phyloP scores from a whole-genome alignment of 306 rosid species.

The Corylus heterophylla region DNA sequence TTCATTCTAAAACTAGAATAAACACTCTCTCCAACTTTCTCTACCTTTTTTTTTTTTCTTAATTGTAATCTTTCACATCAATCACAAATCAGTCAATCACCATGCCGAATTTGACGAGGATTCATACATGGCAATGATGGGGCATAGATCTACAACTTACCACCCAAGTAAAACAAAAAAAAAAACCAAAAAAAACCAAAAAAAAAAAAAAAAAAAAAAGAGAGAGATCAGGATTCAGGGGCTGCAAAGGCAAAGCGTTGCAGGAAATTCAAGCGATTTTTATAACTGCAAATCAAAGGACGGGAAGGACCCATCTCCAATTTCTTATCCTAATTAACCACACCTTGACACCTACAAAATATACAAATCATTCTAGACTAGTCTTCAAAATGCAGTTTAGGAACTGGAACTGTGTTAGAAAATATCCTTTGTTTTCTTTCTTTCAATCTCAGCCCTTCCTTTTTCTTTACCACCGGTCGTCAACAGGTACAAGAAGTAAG shows the following conservation, averaged over 20 bases:
- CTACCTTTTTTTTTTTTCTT: too few species aligned
- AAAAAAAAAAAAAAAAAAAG: too few species aligned
- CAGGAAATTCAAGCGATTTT: slow-evolving; percentile 29
- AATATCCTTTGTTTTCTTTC: slow-evolving; percentile 9
- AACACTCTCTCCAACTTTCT: too few species aligned
- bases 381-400: slow-evolving; percentile 9
- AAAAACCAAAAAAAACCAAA: too few species aligned
- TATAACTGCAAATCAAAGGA: slow-evolving; percentile 26
- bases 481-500: slow-evolving; percentile 28
- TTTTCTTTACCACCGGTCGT: slow-evolving; percentile 31
- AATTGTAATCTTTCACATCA: too few species aligned
- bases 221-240: too few species aligned
- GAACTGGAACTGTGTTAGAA: not conserved
- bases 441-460: slow-evolving; percentile 2
- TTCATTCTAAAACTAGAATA: too few species aligned
- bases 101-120: too few species aligned
- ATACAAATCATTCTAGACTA: slow-evolving; percentile 37
- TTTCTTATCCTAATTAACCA: not conserved
- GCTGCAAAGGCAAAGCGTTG: slow-evolving; percentile 19
- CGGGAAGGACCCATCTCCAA: slow-evolving; percentile 15
- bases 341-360: slow-evolving; percentile 10
- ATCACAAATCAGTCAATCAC: too few species aligned
- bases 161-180: too few species aligned
- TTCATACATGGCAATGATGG: too few species aligned
- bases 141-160: too few species aligned